Evolutionary conservation across 345 rosid species (phyloP), one percentile per base, ranked within the genome.

Genomic region (Odontarrhena argentea): DNA sequence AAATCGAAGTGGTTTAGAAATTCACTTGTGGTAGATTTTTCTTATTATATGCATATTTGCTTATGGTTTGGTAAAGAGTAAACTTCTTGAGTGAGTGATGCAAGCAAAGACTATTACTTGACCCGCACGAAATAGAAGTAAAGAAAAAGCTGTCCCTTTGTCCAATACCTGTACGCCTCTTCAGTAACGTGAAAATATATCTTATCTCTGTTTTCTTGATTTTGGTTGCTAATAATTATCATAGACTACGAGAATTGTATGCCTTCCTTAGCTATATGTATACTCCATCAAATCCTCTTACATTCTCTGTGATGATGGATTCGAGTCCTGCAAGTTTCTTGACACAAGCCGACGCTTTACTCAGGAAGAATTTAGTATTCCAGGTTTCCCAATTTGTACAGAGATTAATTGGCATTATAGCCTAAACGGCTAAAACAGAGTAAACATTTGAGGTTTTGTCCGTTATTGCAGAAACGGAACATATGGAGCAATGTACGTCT

Each of bases 291-390:
- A 48, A 41, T 38, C 58, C 51, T 73, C 28, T 43, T 30, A 59
- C 22, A 51, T 43, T 52, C 55, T 45, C 51, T 52, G 43, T 26
- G 1, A 87, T 85, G 94, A 79, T 63, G 60, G 82, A 79, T 50
- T 61, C 69, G 36, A 80, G 70, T 58, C 85, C 81, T 54, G 68
- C 86, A 46, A 79, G 84, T 79, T 86, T 82, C 85, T 68, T 84
- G 74, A 78, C 89, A 63, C 99, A 86, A 77, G 87, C 90, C 63
- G 78, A 86, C 60, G 96, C 97, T 71, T 76, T 94, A 73, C 84
- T 91, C 51, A 70, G 93, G 28, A 94, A 94, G 87, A 94, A 88
- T 78, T 72, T 88, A 77, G 91, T 84, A 36, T 88, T 71, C 60
- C 99, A 94, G 95, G 99, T 94, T 22, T 59, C 2, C 5, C 4